Conservation (phyloP, 1,284 basidiomycete genomes). For the Puccinia hordei region DNA sequence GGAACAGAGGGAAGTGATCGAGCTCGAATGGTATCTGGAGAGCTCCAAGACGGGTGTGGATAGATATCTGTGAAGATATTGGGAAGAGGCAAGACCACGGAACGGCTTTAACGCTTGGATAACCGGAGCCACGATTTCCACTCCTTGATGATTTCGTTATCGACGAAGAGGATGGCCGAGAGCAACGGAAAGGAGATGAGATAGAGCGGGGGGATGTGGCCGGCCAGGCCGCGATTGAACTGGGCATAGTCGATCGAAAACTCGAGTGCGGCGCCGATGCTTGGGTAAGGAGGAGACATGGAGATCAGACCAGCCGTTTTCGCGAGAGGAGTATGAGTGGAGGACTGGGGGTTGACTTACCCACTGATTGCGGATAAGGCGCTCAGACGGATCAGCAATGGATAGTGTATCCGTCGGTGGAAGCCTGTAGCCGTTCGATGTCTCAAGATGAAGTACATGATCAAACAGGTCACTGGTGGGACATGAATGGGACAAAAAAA, state of each 20-base stretch:
- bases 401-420: constrained; percentile 28
- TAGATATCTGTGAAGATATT: too few relatives aligned
- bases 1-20: too few relatives aligned
- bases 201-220: constrained; percentile 6
- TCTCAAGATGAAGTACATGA: constrained; percentile 21
- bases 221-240: constrained; percentile 12
- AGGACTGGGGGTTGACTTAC: not conserved
- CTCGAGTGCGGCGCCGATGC: constrained; percentile 22
- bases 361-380: constrained; percentile 24
- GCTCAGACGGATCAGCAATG: constrained; percentile 19
- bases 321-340: not conserved
- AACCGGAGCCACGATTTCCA: constrained; percentile 38
- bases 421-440: constrained; percentile 1
- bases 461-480: constrained; percentile 12
- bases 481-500: not conserved
- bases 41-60: too few relatives aligned
- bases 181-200: constrained; percentile 38
- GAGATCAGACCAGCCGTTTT: not conserved
- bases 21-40: too few relatives aligned
- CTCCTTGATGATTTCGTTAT: constrained; percentile 28
- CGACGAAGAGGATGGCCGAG: constrained; percentile 13
- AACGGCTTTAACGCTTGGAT: too few relatives aligned
- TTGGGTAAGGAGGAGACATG: not conserved
- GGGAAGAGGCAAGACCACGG: too few relatives aligned
- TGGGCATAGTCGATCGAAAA: not conserved